Percentiles rank a stretch among this genome's conserved stretches.
Conservation (phyloP, 768 basidiomycete species). For the Fibroporia radiculosa region DNA sequence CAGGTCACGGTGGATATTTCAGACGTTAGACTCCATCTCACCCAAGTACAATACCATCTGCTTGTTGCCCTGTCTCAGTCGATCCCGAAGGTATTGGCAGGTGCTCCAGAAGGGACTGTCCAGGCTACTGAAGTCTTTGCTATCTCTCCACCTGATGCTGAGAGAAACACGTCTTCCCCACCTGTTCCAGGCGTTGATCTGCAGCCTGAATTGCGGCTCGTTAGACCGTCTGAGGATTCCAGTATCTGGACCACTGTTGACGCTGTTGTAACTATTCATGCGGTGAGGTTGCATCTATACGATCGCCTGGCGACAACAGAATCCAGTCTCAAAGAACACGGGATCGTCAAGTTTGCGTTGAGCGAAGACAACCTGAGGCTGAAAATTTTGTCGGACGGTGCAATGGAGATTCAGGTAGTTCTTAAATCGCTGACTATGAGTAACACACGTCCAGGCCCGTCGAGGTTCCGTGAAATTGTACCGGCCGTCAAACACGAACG, state of each 20-base stretch:
- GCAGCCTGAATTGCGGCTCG: conserved; percentile 50
- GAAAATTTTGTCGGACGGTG: conserved; percentile 75
- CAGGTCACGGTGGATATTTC: conserved; percentile 72
- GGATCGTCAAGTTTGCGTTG: conserved; percentile 81
- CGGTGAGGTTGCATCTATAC: conserved; percentile 82
- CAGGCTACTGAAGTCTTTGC: conserved; percentile 19
- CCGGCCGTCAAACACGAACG: conserved; percentile 82
- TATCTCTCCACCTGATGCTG: neutral
- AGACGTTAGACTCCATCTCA: conserved; percentile 77
- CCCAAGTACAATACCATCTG: conserved; percentile 74
- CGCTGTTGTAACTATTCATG: conserved; percentile 58
- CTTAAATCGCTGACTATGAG: conserved; percentile 88
- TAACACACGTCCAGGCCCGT: conserved; percentile 75
- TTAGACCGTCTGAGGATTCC: conserved; percentile 17
- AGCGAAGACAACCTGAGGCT: conserved; percentile 71
- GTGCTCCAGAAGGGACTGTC: conserved; percentile 34
- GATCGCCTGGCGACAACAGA: conserved; percentile 54
- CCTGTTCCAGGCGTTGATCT: conserved; percentile 28
- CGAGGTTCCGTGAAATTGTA: conserved; percentile 90
- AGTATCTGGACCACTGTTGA: conserved; percentile 61
- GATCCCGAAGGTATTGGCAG: conserved; percentile 58
- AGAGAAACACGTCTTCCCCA: conserved; percentile 4
- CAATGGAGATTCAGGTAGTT: conserved; percentile 81
- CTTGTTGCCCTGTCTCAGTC: conserved; percentile 59
- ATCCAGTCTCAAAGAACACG: conserved; percentile 58